Evolutionary conservation across 495 filamentous ascomycete genomes (phyloP), one percentile per base, ranked within the genome.

Genomic region (Astrocystis sublimbata): DNA sequence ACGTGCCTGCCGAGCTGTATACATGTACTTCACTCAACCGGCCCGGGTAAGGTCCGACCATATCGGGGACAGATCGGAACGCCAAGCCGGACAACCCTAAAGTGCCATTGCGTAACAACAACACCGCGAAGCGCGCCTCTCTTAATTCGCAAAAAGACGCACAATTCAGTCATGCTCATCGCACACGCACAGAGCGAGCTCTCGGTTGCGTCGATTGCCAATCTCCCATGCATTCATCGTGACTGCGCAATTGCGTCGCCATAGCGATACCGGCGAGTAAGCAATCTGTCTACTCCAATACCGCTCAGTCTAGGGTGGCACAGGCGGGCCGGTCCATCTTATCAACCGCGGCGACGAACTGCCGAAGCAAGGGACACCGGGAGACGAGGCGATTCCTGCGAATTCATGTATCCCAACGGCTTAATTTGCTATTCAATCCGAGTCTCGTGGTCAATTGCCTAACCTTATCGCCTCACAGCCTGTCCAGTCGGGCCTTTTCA

Each of bases 41-140:
- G 40, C 40, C 40, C 30, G 19, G 53, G 42, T 58, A 33, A 47
- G 36, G 28, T 28, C 42, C 38, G 56, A 28, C 42, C 56, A 47
- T 58, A 58, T 58, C 56, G 56, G 38, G 47, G 21, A 28, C 46
- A 42, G 45, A 61, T 61, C 58, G 58, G 47, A n/a, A 43, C 36
- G 58, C 58, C 49, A 61, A 61, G 58, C 58, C 58, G 58, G 58
- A 35, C 58, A n/a, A 8, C 26, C 36, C 58, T 3, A 35, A 43
- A 56, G 43, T 26, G 31, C 19, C n/a, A n/a, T n/a, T 45, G 58
- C 53, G 19, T 49, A 28, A 52, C 58, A 30, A 50, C 58, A 36
- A 17, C 58, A 52, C 10, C 38, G 35, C 45, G 47, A 61, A 24
- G n/a, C 31, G 17, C 28, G n/a, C 45, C 47, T 41, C 33, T 46